A percentile compares a stretch with the other conserved stretches of the same genome.
Evolutionary conservation across 2,329 filamentous ascomycete genomes (phyloP).

Genomic region (Bipolaris victoriae): DNA sequence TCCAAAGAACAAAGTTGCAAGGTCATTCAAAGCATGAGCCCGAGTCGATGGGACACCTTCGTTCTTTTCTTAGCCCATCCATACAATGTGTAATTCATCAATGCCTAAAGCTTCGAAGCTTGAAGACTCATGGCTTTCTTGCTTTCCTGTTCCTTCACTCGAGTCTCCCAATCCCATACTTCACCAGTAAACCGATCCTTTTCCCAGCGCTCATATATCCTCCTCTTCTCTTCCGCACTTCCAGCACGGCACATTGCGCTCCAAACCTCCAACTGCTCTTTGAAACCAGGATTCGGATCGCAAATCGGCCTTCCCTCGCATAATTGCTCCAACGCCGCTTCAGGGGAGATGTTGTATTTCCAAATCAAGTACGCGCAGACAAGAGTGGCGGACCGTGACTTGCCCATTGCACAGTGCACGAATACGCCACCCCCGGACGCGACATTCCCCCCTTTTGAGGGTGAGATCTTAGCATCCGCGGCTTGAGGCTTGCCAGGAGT

Average conservation of each 20-base stretch:
- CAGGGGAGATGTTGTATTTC: slow-evolving; percentile 28
- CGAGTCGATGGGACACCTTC: neutral
- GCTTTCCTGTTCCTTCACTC: neutral
- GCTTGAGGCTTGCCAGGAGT: neutral
- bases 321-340: slow-evolving; percentile 33
- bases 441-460: neutral
- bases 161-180: slow-evolving; percentile 48
- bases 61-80: neutral
- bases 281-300: slow-evolving; percentile 44
- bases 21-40: slow-evolving; percentile 10
- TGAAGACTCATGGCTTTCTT: neutral
- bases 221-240: slow-evolving; percentile 24
- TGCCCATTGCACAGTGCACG: slow-evolving; percentile 47
- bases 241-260: slow-evolving; percentile 33
- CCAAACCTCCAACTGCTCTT: slow-evolving; percentile 43
- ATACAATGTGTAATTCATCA: neutral
- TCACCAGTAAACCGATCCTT: slow-evolving; percentile 42
- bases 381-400: slow-evolving; percentile 41
- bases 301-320: slow-evolving; percentile 44
- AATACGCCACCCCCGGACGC: slow-evolving; percentile 33
- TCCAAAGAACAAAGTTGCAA: slow-evolving; percentile 20
- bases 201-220: slow-evolving; percentile 44
- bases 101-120: neutral
- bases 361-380: slow-evolving; percentile 45
- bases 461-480: neutral